These are phyloP conservation scores for Amorphotheca resinae DNA, from an alignment of 495 filamentous ascomycete genomes.

Conservation along the genomic window DNA sequence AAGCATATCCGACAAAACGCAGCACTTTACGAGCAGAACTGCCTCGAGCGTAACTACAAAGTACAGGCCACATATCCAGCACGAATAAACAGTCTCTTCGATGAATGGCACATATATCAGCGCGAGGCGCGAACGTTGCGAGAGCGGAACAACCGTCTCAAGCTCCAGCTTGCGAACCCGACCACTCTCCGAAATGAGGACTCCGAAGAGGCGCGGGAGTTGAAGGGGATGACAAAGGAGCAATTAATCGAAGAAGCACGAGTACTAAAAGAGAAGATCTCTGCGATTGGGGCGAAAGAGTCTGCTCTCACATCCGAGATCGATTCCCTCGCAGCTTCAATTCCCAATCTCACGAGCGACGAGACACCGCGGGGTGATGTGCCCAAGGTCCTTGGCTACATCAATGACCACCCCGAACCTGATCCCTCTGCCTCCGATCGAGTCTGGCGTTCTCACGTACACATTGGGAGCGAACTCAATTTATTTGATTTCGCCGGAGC, in stretches of 20 bases:
- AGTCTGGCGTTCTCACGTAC: slow-evolving; percentile 57
- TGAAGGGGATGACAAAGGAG: slow-evolving; percentile 25
- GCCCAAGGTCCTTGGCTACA: slow-evolving; percentile 47
- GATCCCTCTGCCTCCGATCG: slow-evolving; percentile 35
- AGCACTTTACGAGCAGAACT: slow-evolving; percentile 68
- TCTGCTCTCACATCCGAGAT: slow-evolving; percentile 50
- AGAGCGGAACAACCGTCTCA: slow-evolving; percentile 43
- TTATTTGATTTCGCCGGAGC: slow-evolving; percentile 78
- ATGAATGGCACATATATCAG: slow-evolving; percentile 48
- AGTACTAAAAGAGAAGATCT: slow-evolving; percentile 51
- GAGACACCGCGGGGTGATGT: slow-evolving; percentile 61
- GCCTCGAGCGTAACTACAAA: slow-evolving; percentile 72
- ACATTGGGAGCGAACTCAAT: slow-evolving; percentile 68
- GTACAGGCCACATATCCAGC: slow-evolving; percentile 49
- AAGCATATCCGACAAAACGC: slow-evolving; percentile 80
- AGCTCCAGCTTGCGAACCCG: slow-evolving; percentile 34
- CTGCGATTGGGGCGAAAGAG: slow-evolving; percentile 46
- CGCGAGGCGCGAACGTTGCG: slow-evolving; percentile 40
- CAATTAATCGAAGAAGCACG: slow-evolving; percentile 53
- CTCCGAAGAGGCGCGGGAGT: slow-evolving; percentile 23
- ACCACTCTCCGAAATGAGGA: slow-evolving; percentile 24
- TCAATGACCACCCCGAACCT: slow-evolving; percentile 60
- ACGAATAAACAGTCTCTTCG: slow-evolving; percentile 56
- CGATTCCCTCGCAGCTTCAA: slow-evolving; percentile 56
- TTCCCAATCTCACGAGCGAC: slow-evolving; percentile 76